A percentile compares a stretch with the other conserved stretches of the same genome.
phyloP scores from a whole-genome alignment of 2,329 filamentous ascomycete genomes.

The Colletotrichum sp. region DNA sequence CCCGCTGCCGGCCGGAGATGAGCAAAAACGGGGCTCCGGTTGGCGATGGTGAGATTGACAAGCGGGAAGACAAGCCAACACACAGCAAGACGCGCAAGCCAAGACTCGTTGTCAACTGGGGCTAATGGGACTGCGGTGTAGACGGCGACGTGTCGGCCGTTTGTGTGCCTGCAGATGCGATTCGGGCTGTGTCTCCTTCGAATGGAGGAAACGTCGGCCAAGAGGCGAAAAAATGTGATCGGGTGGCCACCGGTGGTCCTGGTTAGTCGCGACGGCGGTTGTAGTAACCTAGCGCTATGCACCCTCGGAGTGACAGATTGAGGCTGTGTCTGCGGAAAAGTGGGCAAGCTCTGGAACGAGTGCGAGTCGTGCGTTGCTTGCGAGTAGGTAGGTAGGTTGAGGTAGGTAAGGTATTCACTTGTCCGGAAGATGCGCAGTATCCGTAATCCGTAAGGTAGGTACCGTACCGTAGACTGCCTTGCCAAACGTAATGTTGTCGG shows the following conservation, averaged over 20 bases:
- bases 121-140: not conserved
- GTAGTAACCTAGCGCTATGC: slow-evolving; percentile 10
- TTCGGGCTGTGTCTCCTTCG: slow-evolving; percentile 1
- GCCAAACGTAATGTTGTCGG: not conserved
- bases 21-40: not conserved
- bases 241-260: not conserved
- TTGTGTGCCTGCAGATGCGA: not conserved
- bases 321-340: slow-evolving; percentile 16
- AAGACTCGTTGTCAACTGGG: not conserved
- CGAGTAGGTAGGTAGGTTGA: not conserved
- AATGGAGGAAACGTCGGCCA: not conserved
- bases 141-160: not conserved
- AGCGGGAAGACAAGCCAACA: not conserved
- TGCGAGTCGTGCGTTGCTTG: slow-evolving; percentile 13
- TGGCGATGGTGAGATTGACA: not conserved
- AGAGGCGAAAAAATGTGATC: not conserved
- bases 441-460: not conserved
- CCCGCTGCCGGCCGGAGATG: not conserved
- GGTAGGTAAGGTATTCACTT: not conserved
- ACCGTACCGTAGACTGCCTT: not conserved
- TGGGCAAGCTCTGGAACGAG: not conserved
- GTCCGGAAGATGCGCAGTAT: not conserved
- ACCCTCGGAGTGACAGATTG: not conserved
- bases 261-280: not conserved
- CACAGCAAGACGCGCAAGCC: not conserved